phyloP scores from a whole-genome alignment of 768 basidiomycete species.

The Lactifluus pinguis region DNA sequence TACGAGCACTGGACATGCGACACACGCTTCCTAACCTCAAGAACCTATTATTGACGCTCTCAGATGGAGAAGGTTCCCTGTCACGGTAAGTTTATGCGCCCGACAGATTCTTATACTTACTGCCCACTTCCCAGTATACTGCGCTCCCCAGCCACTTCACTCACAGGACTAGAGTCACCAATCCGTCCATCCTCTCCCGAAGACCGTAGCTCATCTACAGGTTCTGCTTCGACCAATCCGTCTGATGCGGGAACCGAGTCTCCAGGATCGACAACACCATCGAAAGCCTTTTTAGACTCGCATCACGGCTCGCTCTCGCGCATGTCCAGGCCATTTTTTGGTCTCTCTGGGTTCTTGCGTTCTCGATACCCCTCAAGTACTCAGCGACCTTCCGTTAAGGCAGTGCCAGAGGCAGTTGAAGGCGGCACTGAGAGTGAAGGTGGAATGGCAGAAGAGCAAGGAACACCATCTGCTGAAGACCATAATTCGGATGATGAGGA shows the following conservation, averaged over 20 bases:
- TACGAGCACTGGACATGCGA: slow-evolving; percentile 85
- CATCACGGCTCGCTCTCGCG: slow-evolving; percentile 12
- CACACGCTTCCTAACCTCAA: slow-evolving; percentile 97
- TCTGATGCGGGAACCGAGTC: slow-evolving; percentile 30
- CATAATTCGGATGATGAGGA: slow-evolving; percentile 2
- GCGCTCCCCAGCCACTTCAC: neutral
- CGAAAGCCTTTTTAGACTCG: slow-evolving; percentile 21
- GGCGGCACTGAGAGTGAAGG: slow-evolving; percentile 17
- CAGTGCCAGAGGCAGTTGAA: slow-evolving; percentile 19
- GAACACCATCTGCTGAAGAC: slow-evolving; percentile 1
- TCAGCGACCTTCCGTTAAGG: slow-evolving; percentile 22
- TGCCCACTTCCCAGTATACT: neutral
- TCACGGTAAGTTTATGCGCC: slow-evolving; percentile 34
- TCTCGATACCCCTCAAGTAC: slow-evolving; percentile 46
- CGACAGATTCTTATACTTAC: neutral
- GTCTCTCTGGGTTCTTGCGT: slow-evolving; percentile 52
- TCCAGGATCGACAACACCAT: slow-evolving; percentile 52
- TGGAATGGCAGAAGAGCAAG: slow-evolving; percentile 18
- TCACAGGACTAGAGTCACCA: slow-evolving; percentile 9
- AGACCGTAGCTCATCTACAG: neutral
- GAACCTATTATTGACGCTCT: slow-evolving; percentile 81
- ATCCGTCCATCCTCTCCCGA: neutral
- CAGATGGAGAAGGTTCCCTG: slow-evolving; percentile 50
- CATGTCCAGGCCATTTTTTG: slow-evolving; percentile 38
- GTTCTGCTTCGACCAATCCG: slow-evolving; percentile 17